Conservation (phyloP, 495 filamentous ascomycete species). For the Achaetomiella virescens region DNA sequence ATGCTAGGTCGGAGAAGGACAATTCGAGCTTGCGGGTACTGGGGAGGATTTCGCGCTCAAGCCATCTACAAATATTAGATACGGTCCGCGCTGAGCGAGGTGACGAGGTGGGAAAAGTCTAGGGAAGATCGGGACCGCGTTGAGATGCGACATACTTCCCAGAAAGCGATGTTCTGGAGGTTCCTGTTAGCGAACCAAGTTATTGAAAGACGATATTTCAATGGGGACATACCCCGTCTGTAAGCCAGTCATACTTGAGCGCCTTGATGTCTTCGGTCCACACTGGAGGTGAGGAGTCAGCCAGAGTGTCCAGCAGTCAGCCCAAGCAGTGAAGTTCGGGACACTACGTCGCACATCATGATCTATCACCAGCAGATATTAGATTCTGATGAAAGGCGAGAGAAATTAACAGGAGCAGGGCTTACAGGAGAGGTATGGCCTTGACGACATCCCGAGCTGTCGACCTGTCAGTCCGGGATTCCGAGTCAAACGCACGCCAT, state of each 20-base stretch:
- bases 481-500: not conserved
- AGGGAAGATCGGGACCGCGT: slow-evolving; percentile 1
- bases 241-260: slow-evolving; percentile 91
- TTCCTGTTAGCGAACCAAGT: slow-evolving; percentile 15
- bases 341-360: slow-evolving; percentile 41
- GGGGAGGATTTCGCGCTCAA: slow-evolving; percentile 79
- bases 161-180: slow-evolving; percentile 79
- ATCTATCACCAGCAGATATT: slow-evolving; percentile 24
- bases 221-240: slow-evolving; percentile 79
- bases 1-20: slow-evolving; percentile 88
- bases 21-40: slow-evolving; percentile 74
- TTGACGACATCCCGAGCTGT: slow-evolving; percentile 25
- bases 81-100: too few relatives aligned
- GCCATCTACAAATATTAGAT: slow-evolving; percentile 55
- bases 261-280: slow-evolving; percentile 73
- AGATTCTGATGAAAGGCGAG: not conserved
- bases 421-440: slow-evolving; percentile 42
- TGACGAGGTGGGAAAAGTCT: not conserved
- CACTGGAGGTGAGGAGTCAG: slow-evolving; percentile 27
- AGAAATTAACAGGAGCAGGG: not conserved
- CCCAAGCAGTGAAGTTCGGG: not conserved
- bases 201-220: not conserved
- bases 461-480: slow-evolving; percentile 4
- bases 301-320: not conserved
- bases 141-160: slow-evolving; percentile 63